A percentile compares a stretch with the other conserved stretches of the same genome.
These are phyloP conservation scores for Colletotrichum sp. DNA, from an alignment of 2,329 filamentous ascomycete species.

Conservation along the genomic window DNA sequence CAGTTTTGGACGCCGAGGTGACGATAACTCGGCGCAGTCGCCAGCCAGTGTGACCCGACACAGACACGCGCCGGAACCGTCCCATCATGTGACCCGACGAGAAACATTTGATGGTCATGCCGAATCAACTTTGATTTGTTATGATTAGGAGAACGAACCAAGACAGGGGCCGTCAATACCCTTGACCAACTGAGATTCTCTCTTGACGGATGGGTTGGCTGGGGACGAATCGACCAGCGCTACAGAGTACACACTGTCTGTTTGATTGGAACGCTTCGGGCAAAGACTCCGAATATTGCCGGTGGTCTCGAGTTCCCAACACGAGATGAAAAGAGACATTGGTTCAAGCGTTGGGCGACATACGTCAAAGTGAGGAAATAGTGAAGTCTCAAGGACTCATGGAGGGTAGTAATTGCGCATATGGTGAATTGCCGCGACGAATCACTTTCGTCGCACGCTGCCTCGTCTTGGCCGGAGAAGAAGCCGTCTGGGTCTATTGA, in stretches of 20 bases:
- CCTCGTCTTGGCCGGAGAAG: not conserved
- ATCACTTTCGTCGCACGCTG: not conserved
- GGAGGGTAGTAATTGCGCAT: not conserved
- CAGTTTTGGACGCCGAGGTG: not conserved
- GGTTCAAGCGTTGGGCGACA: not conserved
- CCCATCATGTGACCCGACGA: not conserved
- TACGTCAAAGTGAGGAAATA: conserved; percentile 10
- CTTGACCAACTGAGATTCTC: not conserved
- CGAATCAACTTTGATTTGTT: not conserved
- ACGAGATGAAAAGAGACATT: not conserved
- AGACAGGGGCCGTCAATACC: not conserved
- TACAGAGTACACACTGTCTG: not conserved
- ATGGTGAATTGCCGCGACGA: not conserved
- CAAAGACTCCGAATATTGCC: not conserved
- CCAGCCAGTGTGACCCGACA: not conserved
- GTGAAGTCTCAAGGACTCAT: not conserved
- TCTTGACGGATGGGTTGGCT: not conserved
- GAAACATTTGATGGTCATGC: not conserved
- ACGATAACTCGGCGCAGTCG: not conserved
- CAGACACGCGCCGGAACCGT: not conserved
- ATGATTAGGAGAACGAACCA: not conserved
- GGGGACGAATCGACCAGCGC: not conserved
- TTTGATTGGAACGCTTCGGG: conserved; percentile 15
- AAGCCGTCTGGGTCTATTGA: not conserved
- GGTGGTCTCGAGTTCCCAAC: not conserved